Percentiles rank a stretch among this genome's conserved stretches.
Conservation (phyloP, 148 eudicot genomes). For the Silene uniflora region DNA sequence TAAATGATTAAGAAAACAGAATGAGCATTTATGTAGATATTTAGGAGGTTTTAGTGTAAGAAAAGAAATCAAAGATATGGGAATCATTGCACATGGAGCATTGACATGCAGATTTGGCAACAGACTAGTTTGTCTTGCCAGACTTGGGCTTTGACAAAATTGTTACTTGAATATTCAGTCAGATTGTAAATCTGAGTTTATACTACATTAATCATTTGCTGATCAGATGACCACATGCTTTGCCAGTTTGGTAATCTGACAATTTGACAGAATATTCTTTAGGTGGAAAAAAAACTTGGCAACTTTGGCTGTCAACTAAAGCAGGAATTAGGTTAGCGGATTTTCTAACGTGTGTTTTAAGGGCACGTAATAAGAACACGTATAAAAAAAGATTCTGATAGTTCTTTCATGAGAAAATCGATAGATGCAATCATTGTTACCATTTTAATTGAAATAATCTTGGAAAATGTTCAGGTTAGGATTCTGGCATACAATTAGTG, state of each 20-base stretch:
- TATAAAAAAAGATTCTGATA: too few species aligned
- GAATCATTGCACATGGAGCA: slow-evolving; percentile 12
- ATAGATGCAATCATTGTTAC: too few species aligned
- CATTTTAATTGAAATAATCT: too few species aligned
- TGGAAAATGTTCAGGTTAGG: too few species aligned
- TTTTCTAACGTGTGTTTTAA: too few species aligned
- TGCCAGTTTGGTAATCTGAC: slow-evolving; percentile 20
- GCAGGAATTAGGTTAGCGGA: background rate
- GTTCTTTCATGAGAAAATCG: too few species aligned
- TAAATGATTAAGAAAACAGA: background rate
- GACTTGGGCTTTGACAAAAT: slow-evolving; percentile 5
- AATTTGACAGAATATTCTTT: slow-evolving; percentile 12
- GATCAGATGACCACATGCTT: slow-evolving; percentile 21
- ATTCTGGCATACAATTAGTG: too few species aligned
- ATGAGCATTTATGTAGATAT: slow-evolving; percentile 3
- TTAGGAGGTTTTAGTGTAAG: slow-evolving; percentile 2
- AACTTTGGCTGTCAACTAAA: background rate
- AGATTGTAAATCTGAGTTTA: slow-evolving; percentile 11
- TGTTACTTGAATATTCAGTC: slow-evolving; percentile 6
- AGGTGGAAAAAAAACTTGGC: background rate
- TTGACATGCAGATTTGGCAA: background rate
- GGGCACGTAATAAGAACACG: too few species aligned
- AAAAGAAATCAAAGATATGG: background rate
- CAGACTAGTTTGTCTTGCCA: slow-evolving; percentile 2
- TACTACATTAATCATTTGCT: slow-evolving; percentile 12